Base-by-base conservation (phyloP, 2,329 filamentous ascomycete species). In the Beauveria sp. region DNA sequence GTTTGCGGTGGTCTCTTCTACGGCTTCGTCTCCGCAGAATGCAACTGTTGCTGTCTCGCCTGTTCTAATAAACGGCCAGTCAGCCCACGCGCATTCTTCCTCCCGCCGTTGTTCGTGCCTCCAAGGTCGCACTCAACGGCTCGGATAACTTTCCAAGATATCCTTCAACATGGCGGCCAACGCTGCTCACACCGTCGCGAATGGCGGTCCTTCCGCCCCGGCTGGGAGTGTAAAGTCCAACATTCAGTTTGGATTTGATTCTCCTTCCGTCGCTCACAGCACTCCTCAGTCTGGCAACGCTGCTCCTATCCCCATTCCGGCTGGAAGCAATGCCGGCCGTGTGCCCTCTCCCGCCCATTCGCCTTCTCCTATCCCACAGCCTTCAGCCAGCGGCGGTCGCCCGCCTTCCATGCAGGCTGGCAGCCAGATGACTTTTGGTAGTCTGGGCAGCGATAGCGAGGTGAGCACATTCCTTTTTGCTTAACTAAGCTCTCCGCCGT, bases 101-200 rank as follows among this genome's bases (percentile, higher is more conserved):
- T 68, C 87, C 88, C 67, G 79, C 80, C 72, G 84, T 89, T 67
- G 83, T 81, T 64, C 84, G 85, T 74, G 83, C 83, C 75, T 84
- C 80, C 70, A 76, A 80, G 66, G 80, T 81, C 70, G 43, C 47
- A 53, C 76, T 84, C 68, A 94, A 96, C 84, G 90, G 90, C 59
- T 80, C 80, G 67, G 87, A 91, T 68, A 92, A 97, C 79, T 83
- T 81, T 86, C 91, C 72, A 96, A 96, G 78, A 86, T 87, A 66
- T 96, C 93, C 20, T 89, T 96, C 70, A 96, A 92, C 70, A 96
- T 97, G 80, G 92, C 85, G 74, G 88, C 91, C 68, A 89, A 90
- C 71, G 90, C 89, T 67, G 84, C 90, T 61, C 89, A 83, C 67
- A 87, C 86, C 73, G 84, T 87, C 63, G 82, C 88, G 68, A 96